phyloP scores from a whole-genome alignment of 176 grass and related monocot genomes.

The Aegilops speltoides region DNA sequence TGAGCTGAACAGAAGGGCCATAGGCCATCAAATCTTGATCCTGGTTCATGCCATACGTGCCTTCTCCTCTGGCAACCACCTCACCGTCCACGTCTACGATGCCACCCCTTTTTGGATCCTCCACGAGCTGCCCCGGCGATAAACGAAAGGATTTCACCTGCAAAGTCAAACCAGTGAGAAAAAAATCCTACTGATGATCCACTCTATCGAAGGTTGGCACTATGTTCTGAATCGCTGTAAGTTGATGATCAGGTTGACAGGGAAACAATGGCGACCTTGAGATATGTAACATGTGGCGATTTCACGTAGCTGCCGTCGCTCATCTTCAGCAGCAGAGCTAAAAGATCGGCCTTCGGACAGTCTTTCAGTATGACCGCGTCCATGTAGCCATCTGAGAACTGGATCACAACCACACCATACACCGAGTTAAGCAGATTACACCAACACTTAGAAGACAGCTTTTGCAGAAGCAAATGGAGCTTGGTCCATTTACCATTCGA shows the following conservation, averaged over 20 bases:
- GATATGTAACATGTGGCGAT: slow-evolving; percentile 64
- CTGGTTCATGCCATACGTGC: neutral
- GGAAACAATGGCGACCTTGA: slow-evolving; percentile 51
- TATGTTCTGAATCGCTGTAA: neutral
- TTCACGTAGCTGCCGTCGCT: slow-evolving; percentile 74
- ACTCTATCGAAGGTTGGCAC: neutral
- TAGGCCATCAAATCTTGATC: slow-evolving; percentile 61
- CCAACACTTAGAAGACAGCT: neutral
- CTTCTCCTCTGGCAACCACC: slow-evolving; percentile 70
- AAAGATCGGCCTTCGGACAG: slow-evolving; percentile 60
- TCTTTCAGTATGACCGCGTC: slow-evolving; percentile 63
- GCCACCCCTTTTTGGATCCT: slow-evolving; percentile 42
- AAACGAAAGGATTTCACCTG: slow-evolving; percentile 63
- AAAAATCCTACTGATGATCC: neutral
- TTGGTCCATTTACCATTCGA: neutral
- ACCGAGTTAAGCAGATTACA: no score
- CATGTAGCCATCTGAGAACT: slow-evolving; percentile 93
- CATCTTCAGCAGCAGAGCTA: slow-evolving; percentile 64
- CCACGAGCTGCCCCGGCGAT: slow-evolving; percentile 48
- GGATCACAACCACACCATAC: slow-evolving; percentile 2
- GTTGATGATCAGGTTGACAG: neutral
- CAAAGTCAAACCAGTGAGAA: neutral
- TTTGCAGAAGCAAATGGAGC: neutral
- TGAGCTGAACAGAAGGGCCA: slow-evolving; percentile 58
- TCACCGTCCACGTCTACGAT: slow-evolving; percentile 88